These are phyloP conservation scores for Venturia aucupariae DNA, from an alignment of 2,329 filamentous ascomycete species.

Conservation along the genomic window DNA sequence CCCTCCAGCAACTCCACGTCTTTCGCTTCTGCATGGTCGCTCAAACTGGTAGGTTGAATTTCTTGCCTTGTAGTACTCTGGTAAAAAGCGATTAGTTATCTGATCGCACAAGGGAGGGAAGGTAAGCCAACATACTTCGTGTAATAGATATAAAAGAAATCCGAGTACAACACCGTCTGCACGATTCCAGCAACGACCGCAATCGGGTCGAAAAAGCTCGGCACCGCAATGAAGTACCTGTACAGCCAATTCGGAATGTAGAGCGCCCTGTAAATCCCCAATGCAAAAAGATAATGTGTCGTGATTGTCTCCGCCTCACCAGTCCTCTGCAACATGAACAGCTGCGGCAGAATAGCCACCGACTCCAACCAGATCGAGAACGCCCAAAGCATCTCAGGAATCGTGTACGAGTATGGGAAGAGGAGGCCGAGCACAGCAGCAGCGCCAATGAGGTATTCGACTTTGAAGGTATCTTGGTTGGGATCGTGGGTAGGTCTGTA, in stretches of 20 bases:
- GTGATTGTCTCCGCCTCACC: constrained; percentile 99
- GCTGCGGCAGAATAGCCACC: constrained; percentile 90
- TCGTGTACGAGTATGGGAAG: constrained; percentile 75
- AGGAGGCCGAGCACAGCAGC: constrained; percentile 70
- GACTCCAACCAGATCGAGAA: constrained; percentile 98
- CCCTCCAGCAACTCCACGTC: not conserved
- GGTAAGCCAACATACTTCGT: constrained; percentile 64
- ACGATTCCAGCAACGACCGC: constrained; percentile 81
- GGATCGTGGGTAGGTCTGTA: constrained; percentile 97
- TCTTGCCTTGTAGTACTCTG: constrained; percentile 45
- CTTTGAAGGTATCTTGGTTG: constrained; percentile 93
- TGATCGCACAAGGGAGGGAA: not conserved
- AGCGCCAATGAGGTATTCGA: constrained; percentile 83
- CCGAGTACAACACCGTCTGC: constrained; percentile 92
- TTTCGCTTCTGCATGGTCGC: not conserved
- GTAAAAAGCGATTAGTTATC: constrained; percentile 17
- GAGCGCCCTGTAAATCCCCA: constrained; percentile 82
- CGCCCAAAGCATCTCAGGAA: constrained; percentile 83
- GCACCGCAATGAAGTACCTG: constrained; percentile 67
- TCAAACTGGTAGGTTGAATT: constrained; percentile 44
- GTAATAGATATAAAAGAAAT: constrained; percentile 99
- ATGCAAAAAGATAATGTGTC: constrained; percentile 90
- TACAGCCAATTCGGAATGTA: constrained; percentile 99
- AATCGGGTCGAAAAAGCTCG: constrained; percentile 67
- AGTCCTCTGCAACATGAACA: constrained; percentile 96